A percentile compares a stretch with the other conserved stretches of the same genome.
Conservation (phyloP, 257 asterid genomes). For the Knoxia roxburghii region DNA sequence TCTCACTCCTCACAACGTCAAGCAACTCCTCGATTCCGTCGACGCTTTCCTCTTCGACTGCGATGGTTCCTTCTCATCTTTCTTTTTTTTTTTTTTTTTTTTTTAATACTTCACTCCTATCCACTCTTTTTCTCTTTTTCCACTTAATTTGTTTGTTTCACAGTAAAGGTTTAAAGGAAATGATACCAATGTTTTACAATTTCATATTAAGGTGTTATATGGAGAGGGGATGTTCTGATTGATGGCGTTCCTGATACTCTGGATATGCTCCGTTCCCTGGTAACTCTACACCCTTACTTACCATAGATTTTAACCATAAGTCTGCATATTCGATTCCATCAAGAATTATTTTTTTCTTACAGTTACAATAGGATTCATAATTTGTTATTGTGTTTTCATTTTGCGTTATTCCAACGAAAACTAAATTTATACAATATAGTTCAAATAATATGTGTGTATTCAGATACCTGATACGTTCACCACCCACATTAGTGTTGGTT, state of each 20-base stretch:
- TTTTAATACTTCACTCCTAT: no score
- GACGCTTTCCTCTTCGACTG: constrained; percentile 93
- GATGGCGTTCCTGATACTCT: constrained; percentile 76
- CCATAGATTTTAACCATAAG: no score
- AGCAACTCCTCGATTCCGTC: constrained; percentile 54
- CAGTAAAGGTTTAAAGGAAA: no score
- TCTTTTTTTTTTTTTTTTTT: neutral
- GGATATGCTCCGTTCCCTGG: constrained; percentile 73
- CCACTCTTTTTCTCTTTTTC: no score
- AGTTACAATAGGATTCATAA: no score
- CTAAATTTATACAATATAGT: no score
- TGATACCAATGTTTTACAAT: no score
- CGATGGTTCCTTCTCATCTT: constrained; percentile 43
- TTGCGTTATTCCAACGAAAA: no score
- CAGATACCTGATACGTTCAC: no score
- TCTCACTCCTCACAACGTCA: constrained; percentile 41
- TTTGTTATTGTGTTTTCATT: no score
- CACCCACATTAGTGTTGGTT: neutral
- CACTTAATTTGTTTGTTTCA: neutral
- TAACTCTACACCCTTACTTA: constrained; percentile 7
- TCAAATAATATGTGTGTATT: no score
- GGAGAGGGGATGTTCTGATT: constrained; percentile 85
- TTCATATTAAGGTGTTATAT: constrained; percentile 93
- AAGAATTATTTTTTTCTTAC: neutral
- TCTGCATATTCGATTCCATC: neutral